Evolutionary conservation across 257 asterid genomes (phyloP).

Genomic region (Solanum infundibuliforme): DNA sequence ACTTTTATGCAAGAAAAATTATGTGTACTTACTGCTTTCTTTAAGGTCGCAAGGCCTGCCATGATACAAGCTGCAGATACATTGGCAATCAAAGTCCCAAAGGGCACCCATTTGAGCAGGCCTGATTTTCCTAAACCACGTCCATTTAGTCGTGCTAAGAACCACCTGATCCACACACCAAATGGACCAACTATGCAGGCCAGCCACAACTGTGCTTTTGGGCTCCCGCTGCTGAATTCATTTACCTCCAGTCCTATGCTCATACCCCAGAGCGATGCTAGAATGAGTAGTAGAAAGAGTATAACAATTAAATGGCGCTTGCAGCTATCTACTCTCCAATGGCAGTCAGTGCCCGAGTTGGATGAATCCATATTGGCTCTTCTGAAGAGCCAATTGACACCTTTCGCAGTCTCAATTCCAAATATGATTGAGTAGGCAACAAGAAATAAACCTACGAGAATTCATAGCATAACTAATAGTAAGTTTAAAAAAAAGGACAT

Average conservation of each 20-base stretch:
- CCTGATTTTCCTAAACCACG: slow-evolving; percentile 51
- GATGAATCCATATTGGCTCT: not conserved
- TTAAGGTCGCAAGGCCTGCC: slow-evolving; percentile 72
- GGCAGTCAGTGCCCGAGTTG: not conserved
- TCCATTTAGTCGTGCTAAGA: slow-evolving; percentile 75
- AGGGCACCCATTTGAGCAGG: slow-evolving; percentile 64
- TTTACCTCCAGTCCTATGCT: slow-evolving; percentile 26
- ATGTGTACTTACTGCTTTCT: slow-evolving; percentile 39
- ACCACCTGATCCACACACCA: slow-evolving; percentile 89
- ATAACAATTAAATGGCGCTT: slow-evolving; percentile 16
- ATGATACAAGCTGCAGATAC: slow-evolving; percentile 75
- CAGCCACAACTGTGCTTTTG: slow-evolving; percentile 49
- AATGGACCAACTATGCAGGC: slow-evolving; percentile 83
- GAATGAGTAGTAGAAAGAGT: slow-evolving; percentile 28
- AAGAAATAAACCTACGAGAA: slow-evolving; percentile 54
- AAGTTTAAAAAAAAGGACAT: not conserved
- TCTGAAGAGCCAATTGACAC: slow-evolving; percentile 33
- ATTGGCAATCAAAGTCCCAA: slow-evolving; percentile 89
- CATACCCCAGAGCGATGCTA: slow-evolving; percentile 41
- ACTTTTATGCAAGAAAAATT: not conserved
- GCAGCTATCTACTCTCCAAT: slow-evolving; percentile 14
- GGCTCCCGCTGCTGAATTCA: slow-evolving; percentile 35
- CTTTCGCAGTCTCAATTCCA: slow-evolving; percentile 70
- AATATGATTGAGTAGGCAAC: slow-evolving; percentile 51
- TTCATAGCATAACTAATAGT: not conserved